Percentiles rank a stretch among this genome's conserved stretches.
Conservation (phyloP, 768 basidiomycete genomes). For the Serendipita indica region DNA sequence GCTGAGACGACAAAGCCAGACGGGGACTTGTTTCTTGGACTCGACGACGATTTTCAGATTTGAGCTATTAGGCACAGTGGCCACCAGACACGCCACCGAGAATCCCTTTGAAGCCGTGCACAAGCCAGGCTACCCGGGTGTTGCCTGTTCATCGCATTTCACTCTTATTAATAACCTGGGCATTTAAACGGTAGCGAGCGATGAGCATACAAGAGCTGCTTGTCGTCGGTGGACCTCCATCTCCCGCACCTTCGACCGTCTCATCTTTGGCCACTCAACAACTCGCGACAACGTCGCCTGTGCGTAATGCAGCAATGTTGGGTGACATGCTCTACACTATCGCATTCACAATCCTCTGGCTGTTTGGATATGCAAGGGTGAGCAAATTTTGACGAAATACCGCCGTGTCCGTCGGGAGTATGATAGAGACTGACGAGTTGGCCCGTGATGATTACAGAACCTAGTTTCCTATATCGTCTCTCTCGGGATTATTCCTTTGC, state of each 20-base stretch:
- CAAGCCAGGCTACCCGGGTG: too few relatives aligned
- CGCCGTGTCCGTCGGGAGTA: not conserved
- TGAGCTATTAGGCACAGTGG: too few relatives aligned
- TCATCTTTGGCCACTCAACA: not conserved
- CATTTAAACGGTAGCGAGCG: too few relatives aligned
- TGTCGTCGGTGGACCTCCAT: not conserved
- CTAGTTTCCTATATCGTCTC: constrained; percentile 3
- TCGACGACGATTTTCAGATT: too few relatives aligned
- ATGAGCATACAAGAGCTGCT: too few relatives aligned
- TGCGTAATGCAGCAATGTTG: not conserved
- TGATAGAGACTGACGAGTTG: not conserved
- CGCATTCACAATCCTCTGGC: not conserved
- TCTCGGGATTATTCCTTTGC: constrained; percentile 1
- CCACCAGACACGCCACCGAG: too few relatives aligned
- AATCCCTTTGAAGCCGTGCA: too few relatives aligned
- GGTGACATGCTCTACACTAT: not conserved
- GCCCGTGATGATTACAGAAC: not conserved
- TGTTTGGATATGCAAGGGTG: constrained; percentile 7
- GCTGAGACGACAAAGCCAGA: too few relatives aligned
- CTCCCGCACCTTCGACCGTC: not conserved
- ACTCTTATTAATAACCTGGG: too few relatives aligned
- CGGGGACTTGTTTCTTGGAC: too few relatives aligned
- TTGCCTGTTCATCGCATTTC: too few relatives aligned
- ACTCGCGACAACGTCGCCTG: not conserved
- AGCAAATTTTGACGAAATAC: not conserved